These are phyloP conservation scores for Trametes cingulata DNA, from an alignment of 768 basidiomycete genomes.

Conservation along the genomic window DNA sequence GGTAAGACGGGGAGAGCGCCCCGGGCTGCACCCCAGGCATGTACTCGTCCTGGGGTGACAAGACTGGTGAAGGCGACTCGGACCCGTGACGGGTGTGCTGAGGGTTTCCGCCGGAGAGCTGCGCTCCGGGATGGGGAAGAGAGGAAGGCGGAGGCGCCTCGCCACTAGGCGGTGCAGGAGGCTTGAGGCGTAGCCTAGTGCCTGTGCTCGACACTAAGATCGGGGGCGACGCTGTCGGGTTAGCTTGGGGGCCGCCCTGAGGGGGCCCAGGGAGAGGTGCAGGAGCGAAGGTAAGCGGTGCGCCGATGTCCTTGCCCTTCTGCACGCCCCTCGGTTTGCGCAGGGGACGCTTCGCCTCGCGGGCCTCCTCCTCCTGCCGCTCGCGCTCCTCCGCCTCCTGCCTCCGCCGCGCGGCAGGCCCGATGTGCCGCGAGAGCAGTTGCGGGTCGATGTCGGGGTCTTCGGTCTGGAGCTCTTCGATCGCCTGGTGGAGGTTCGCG, in stretches of 20 bases:
- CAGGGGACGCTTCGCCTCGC: conserved; percentile 37
- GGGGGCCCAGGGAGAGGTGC: conserved; percentile 18
- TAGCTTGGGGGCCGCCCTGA: neutral
- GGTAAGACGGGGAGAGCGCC: conserved; percentile 24
- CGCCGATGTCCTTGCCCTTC: conserved; percentile 43
- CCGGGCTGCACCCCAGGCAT: conserved; percentile 22
- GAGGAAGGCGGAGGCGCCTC: conserved; percentile 19
- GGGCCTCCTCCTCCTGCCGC: conserved; percentile 48
- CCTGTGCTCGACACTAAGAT: conserved; percentile 50
- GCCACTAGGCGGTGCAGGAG: conserved; percentile 37
- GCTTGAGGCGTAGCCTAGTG: conserved; percentile 50
- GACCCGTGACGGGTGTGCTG: conserved; percentile 20
- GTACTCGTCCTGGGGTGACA: conserved; percentile 38
- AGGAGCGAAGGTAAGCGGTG: conserved; percentile 30
- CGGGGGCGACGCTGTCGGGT: conserved; percentile 10
- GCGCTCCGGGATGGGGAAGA: conserved; percentile 21
- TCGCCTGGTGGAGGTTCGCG: conserved; percentile 49
- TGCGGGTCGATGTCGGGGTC: conserved; percentile 49
- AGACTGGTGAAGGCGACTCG: conserved; percentile 35
- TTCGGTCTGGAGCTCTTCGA: conserved; percentile 46
- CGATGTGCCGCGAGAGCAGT: conserved; percentile 46
- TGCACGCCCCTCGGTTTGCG: conserved; percentile 35
- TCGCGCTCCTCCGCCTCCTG: conserved; percentile 42
- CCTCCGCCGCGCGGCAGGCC: conserved; percentile 45
- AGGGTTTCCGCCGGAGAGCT: conserved; percentile 19